A percentile compares a stretch with the other conserved stretches of the same genome.
Conservation (phyloP, 2,329 filamentous ascomycete species). For the Claviceps cyperi region DNA sequence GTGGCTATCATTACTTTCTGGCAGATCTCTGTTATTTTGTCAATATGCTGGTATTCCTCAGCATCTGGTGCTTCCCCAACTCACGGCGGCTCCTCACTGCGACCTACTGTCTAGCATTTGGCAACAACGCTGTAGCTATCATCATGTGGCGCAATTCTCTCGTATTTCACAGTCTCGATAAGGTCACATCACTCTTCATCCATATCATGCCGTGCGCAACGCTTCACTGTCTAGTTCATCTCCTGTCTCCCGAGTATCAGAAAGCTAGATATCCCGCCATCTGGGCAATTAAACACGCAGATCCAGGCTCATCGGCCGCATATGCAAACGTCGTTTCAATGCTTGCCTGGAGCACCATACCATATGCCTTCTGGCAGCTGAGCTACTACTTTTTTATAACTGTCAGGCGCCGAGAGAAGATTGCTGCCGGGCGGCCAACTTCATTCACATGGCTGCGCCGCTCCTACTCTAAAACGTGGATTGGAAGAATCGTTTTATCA, state of each 20-base stretch:
- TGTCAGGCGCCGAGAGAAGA: conserved; percentile 86
- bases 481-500: conserved; percentile 71
- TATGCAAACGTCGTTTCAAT: conserved; percentile 68
- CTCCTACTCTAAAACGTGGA: conserved; percentile 79
- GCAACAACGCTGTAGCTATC: conserved; percentile 95
- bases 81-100: conserved; percentile 88
- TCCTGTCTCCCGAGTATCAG: conserved; percentile 53
- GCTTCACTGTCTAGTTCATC: conserved; percentile 81
- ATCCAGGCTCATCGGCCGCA: conserved; percentile 59
- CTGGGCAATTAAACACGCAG: conserved; percentile 58
- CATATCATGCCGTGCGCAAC: conserved; percentile 97
- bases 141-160: conserved; percentile 98
- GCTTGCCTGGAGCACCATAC: conserved; percentile 87
- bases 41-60: conserved; percentile 70
- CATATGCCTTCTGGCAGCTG: conserved; percentile 87
- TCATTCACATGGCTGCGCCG: conserved; percentile 94
- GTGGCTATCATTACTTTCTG: conserved; percentile 92
- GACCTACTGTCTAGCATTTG: conserved; percentile 82
- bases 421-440: conserved; percentile 85
- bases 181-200: conserved; percentile 96
- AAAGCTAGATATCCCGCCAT: conserved; percentile 67
- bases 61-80: conserved; percentile 77
- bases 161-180: conserved; percentile 97
- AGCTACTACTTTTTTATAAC: conserved; percentile 91
- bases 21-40: conserved; percentile 98